These are phyloP conservation scores for Leccinum boreale DNA, from an alignment of 768 basidiomycete species.

Conservation along the genomic window DNA sequence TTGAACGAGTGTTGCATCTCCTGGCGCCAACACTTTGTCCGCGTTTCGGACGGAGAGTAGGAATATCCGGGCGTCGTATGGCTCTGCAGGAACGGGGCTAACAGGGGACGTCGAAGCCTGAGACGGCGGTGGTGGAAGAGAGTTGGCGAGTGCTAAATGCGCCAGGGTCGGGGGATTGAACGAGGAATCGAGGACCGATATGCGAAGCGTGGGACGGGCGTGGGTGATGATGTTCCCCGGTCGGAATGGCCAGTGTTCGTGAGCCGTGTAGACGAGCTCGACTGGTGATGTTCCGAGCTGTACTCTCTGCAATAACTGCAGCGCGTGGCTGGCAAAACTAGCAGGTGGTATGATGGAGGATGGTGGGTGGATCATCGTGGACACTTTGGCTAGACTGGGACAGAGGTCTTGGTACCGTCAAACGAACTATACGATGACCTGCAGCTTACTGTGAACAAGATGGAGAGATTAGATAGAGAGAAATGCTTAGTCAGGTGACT, in stretches of 20 bases:
- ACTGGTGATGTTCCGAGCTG: constrained; percentile 45
- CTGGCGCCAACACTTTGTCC: constrained; percentile 70
- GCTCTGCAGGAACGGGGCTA: not conserved
- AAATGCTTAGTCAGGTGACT: constrained; percentile 23
- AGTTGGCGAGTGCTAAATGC: constrained; percentile 72
- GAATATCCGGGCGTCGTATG: constrained; percentile 72
- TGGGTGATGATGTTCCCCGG: constrained; percentile 14
- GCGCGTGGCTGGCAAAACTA: constrained; percentile 21
- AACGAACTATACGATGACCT: not conserved
- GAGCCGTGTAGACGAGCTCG: constrained; percentile 60
- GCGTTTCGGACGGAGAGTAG: constrained; percentile 84
- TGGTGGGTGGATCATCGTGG: constrained; percentile 7
- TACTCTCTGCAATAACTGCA: constrained; percentile 29
- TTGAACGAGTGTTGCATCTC: constrained; percentile 73
- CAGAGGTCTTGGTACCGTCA: not conserved
- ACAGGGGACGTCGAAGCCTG: not conserved
- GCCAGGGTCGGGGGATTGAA: constrained; percentile 92
- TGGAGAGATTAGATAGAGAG: constrained; percentile 17
- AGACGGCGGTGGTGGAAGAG: constrained; percentile 24
- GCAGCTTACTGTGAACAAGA: constrained; percentile 1
- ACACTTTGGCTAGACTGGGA: not conserved
- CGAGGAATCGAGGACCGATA: constrained; percentile 85
- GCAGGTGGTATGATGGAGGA: constrained; percentile 7
- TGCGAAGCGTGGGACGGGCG: constrained; percentile 34
- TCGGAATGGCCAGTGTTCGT: constrained; percentile 63